A percentile compares a stretch with the other conserved stretches of the same genome.
Conservation (phyloP, 495 filamentous ascomycete species). For the Penicillium soppii region DNA sequence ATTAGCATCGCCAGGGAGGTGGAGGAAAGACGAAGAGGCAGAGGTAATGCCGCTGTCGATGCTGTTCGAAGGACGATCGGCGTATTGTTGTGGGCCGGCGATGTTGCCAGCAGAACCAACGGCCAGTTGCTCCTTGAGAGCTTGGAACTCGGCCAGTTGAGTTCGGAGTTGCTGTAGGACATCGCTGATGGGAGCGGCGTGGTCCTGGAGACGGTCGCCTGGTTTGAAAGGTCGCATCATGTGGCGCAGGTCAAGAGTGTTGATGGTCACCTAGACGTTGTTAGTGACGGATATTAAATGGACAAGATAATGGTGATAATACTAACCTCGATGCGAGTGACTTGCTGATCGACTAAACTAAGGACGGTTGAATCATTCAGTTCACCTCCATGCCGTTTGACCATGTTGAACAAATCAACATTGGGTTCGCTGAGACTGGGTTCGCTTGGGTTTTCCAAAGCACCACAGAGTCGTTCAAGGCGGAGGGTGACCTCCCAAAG, state of each 20-base stretch:
- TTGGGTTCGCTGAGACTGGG: slow-evolving; percentile 68
- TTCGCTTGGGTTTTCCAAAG: slow-evolving; percentile 65
- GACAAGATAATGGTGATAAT: not conserved
- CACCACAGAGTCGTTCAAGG: slow-evolving; percentile 88
- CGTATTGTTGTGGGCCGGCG: slow-evolving; percentile 17
- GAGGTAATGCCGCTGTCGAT: slow-evolving; percentile 26
- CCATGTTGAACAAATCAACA: slow-evolving; percentile 74
- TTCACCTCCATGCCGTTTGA: slow-evolving; percentile 81
- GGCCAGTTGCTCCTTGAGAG: slow-evolving; percentile 48
- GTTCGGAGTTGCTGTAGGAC: slow-evolving; percentile 47
- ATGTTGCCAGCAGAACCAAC: slow-evolving; percentile 30
- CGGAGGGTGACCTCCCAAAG: slow-evolving; percentile 88
- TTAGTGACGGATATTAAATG: slow-evolving; percentile 14
- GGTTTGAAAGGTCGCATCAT: slow-evolving; percentile 54
- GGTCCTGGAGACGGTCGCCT: slow-evolving; percentile 44
- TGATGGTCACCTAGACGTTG: slow-evolving; percentile 56
- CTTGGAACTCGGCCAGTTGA: slow-evolving; percentile 50
- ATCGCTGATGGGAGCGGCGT: slow-evolving; percentile 53
- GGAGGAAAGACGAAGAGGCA: slow-evolving; percentile 33
- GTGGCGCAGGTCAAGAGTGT: slow-evolving; percentile 65
- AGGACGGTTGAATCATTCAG: slow-evolving; percentile 81
- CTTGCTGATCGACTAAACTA: slow-evolving; percentile 89
- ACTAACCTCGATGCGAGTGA: slow-evolving; percentile 90
- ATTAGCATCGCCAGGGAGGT: slow-evolving; percentile 19
- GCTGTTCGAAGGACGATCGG: slow-evolving; percentile 15